phyloP scores from a whole-genome alignment of 306 rosid species.

The Ormosia emarginata region DNA sequence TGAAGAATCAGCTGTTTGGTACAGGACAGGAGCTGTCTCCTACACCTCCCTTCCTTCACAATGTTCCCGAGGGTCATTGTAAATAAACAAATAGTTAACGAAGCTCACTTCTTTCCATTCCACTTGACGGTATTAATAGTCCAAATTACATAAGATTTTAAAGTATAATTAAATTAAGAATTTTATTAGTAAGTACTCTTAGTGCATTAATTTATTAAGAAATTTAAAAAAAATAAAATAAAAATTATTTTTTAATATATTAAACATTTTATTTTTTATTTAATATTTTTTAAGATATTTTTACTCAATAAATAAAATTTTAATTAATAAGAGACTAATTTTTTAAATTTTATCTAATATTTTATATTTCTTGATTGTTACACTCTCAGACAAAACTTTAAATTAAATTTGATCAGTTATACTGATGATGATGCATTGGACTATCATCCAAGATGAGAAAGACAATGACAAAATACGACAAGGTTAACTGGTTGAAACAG shows the following conservation, averaged over 20 bases:
- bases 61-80: constrained; percentile 20
- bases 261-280: too few species aligned
- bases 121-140: not conserved
- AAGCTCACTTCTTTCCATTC: not conserved
- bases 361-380: too few species aligned
- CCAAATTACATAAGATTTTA: not conserved
- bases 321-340: too few species aligned
- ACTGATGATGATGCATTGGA: not conserved
- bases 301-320: too few species aligned
- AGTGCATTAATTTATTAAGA: too few species aligned
- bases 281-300: too few species aligned
- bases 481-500: not conserved
- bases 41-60: not conserved
- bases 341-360: too few species aligned
- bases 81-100: not conserved
- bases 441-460: not conserved
- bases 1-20: constrained; percentile 35
- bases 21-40: constrained; percentile 25
- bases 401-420: not conserved
- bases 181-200: too few species aligned
- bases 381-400: not conserved
- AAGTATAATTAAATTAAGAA: not conserved
- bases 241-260: too few species aligned
- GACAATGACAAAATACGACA: not conserved
- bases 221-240: too few species aligned